Evolutionary conservation across 257 asterid species (phyloP).

Genomic region (Solanum piurae): DNA sequence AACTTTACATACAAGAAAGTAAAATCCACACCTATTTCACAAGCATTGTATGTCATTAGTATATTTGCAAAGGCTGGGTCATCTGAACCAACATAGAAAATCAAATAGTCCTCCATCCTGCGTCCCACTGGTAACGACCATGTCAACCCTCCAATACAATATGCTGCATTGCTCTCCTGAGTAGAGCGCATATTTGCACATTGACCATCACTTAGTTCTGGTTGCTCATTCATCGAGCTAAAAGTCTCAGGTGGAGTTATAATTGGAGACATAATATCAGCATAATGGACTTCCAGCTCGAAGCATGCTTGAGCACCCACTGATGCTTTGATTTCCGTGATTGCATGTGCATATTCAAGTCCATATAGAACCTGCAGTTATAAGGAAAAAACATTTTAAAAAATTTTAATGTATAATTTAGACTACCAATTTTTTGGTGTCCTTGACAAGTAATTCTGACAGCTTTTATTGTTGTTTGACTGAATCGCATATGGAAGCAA

Average conservation of each 20-base stretch:
- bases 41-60: slow-evolving; percentile 60
- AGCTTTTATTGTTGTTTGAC: not conserved
- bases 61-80: slow-evolving; percentile 72
- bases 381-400: not conserved
- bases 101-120: slow-evolving; percentile 62
- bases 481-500: not conserved
- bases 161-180: slow-evolving; percentile 22
- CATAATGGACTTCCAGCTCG: slow-evolving; percentile 30
- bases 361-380: slow-evolving; percentile 75
- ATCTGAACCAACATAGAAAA: slow-evolving; percentile 76
- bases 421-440: not conserved
- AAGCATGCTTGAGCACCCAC: slow-evolving; percentile 13
- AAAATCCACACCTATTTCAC: slow-evolving; percentile 58
- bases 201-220: slow-evolving; percentile 11
- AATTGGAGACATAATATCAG: slow-evolving; percentile 49
- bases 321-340: slow-evolving; percentile 42
- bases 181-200: slow-evolving; percentile 11
- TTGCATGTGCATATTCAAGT: slow-evolving; percentile 76
- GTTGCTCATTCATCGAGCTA: slow-evolving; percentile 11
- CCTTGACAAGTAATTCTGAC: not conserved
- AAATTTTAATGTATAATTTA: not conserved
- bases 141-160: slow-evolving; percentile 62
- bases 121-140: slow-evolving; percentile 67
- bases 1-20: not conserved
- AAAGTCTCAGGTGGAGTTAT: slow-evolving; percentile 33